A percentile compares a stretch with the other conserved stretches of the same genome.
Conservation (phyloP, 805 yeast species). For the Kodamaea kaohsiungensis region DNA sequence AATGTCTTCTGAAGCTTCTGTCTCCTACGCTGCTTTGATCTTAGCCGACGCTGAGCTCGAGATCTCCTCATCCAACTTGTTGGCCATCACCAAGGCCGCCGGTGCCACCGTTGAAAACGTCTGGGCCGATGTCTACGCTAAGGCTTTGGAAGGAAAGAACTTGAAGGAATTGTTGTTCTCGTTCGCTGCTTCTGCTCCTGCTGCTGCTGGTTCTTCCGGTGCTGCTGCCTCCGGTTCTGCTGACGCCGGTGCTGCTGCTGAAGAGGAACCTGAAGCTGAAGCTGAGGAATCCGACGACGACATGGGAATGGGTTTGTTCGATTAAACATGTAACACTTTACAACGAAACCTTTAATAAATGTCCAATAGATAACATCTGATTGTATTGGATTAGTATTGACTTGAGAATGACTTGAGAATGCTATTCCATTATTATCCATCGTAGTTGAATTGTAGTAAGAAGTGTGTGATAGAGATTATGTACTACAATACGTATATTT, state of each 20-base stretch:
- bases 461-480: too few species aligned
- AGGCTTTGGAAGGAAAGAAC: conserved; percentile 84
- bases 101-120: conserved; percentile 76
- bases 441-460: not conserved
- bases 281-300: conserved; percentile 25
- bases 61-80: conserved; percentile 83
- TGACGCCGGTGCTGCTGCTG: conserved; percentile 53
- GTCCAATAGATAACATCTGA: not conserved
- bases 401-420: not conserved
- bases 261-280: conserved; percentile 22
- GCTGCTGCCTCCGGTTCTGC: conserved; percentile 32
- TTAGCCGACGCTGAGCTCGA: conserved; percentile 97
- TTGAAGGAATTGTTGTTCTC: conserved; percentile 71
- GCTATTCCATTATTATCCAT: not conserved
- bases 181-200: conserved; percentile 50
- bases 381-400: not conserved
- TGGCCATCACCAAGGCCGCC: conserved; percentile 78
- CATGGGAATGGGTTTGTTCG: conserved; percentile 36
- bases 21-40: conserved; percentile 97
- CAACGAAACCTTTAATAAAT: not conserved
- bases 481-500: too few species aligned
- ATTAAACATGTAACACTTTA: conserved; percentile 20
- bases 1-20: conserved; percentile 89
- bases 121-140: conserved; percentile 88
- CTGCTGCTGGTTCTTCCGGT: conserved; percentile 38